Evolutionary conservation across 306 rosid species (phyloP), one percentile per base, ranked within the genome.

Genomic region (Herpetospermum pedunculosum): DNA sequence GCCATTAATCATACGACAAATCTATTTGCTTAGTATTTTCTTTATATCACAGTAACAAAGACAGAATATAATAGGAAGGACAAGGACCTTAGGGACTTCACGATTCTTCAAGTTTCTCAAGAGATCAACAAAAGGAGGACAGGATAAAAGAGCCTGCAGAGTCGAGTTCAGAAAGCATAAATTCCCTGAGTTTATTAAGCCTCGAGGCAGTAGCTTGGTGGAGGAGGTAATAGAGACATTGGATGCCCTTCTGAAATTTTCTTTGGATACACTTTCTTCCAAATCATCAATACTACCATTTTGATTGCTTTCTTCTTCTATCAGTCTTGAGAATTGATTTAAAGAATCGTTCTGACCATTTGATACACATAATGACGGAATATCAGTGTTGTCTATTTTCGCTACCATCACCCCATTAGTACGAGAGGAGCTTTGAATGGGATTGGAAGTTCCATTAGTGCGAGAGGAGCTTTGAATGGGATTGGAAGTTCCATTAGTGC

Each of bases 161-260:
- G 92, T 89, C 34, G 99, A 88, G 83, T 86, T 91, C 62, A 95
- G 89, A 81, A 95, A 95, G 80, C 99, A 95, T 49, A 95, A 76
- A 81, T 95, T 95, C 75, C 99, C 99, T 1, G 87, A 82, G 79
- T 95, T 95, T 16, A 89, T 73, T 57, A 95, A 86, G 37, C 99
- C 99, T 49, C 92, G 87, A 67, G 96, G 96, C 69, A 84, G 86
- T 21, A 89, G 79, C 72, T 64, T 83, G 55, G 43, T 71, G 58
- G 53, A 74, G 65, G 54, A 76, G 16, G 80, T 21, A 67, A 84
- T 70, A 71, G 83, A 80, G 34, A 78, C 92, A 71, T 82, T 82
- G 4, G 86, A 75, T 62, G 80, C 80, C 82, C 80, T 88, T 21
- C 67, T 75, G 32, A 70, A 47, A 72, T 81, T 82, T 55, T 80